Percentiles rank a stretch among this genome's conserved stretches.
phyloP scores from a whole-genome alignment of 257 asterid genomes.

The Forsythia suspensa region DNA sequence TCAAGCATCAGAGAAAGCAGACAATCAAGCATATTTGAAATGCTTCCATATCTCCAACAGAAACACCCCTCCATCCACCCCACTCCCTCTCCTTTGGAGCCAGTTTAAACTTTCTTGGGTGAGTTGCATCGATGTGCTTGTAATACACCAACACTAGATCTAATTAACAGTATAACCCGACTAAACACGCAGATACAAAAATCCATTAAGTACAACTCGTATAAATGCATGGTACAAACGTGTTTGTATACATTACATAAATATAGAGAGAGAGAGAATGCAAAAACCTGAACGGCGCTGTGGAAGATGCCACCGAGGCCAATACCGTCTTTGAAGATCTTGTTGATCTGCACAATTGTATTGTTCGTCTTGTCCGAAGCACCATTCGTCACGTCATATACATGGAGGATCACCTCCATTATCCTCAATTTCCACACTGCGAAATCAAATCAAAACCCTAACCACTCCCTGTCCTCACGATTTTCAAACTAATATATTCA shows the following conservation, averaged over 20 bases:
- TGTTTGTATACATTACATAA: not conserved
- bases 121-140: not conserved
- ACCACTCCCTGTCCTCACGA: not conserved
- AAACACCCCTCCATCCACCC: not conserved
- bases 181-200: not conserved
- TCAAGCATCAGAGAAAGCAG: not conserved
- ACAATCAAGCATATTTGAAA: not conserved
- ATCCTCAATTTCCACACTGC: constrained; percentile 21
- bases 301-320: constrained; percentile 98
- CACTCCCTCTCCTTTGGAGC: not conserved
- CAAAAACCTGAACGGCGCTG: constrained; percentile 90
- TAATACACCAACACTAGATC: not conserved
- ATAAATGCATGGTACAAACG: not conserved
- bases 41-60: not conserved
- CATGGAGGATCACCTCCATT: constrained; percentile 50
- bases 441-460: constrained; percentile 27
- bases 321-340: constrained; percentile 93
- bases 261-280: not conserved
- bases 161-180: not conserved
- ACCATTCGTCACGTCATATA: constrained; percentile 93
- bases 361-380: constrained; percentile 86
- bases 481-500: constrained; percentile 1
- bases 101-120: not conserved
- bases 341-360: constrained; percentile 95
- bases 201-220: not conserved